Conservation (phyloP, 2,329 filamentous ascomycete genomes). For the Sclerotinia glacialis region DNA sequence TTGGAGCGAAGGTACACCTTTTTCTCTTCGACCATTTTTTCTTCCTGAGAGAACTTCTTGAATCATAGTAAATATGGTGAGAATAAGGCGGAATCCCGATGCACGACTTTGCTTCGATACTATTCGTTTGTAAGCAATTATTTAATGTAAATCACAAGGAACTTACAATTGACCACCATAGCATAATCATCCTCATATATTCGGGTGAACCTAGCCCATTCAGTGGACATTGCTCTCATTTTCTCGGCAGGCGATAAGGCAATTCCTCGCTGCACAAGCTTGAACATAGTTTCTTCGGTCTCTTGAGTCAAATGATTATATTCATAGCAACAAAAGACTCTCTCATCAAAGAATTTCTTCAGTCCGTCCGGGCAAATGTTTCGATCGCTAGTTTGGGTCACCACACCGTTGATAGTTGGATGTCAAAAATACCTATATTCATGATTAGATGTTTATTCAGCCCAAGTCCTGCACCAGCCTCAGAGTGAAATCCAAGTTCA, state of each 20-base stretch:
- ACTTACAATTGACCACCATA: conserved; percentile 41
- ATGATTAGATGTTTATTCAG: background rate
- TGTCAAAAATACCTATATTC: conserved; percentile 36
- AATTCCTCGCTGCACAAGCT: conserved; percentile 47
- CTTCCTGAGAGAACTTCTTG: conserved; percentile 34
- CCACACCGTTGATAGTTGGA: conserved; percentile 31
- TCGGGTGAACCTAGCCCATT: conserved; percentile 46
- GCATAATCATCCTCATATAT: conserved; percentile 45
- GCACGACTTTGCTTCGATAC: conserved; percentile 40
- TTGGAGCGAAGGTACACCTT: conserved; percentile 34
- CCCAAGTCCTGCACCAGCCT: background rate
- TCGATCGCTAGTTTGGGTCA: conserved; percentile 29
- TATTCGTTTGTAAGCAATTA: conserved; percentile 21
- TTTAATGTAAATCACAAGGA: background rate
- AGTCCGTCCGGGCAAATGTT: conserved; percentile 41
- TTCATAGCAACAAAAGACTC: conserved; percentile 46
- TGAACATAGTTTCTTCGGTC: conserved; percentile 49
- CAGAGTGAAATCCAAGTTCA: no score
- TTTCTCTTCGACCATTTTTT: conserved; percentile 20
- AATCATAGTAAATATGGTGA: conserved; percentile 41
- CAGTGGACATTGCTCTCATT: conserved; percentile 45
- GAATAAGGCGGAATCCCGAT: conserved; percentile 39
- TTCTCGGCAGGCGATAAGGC: conserved; percentile 47
- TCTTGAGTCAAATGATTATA: conserved; percentile 42
- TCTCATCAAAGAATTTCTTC: conserved; percentile 42